Percentiles rank a stretch among this genome's conserved stretches.
Evolutionary conservation across 768 basidiomycete genomes (phyloP).

Genomic region (Dentipellis fragilis): DNA sequence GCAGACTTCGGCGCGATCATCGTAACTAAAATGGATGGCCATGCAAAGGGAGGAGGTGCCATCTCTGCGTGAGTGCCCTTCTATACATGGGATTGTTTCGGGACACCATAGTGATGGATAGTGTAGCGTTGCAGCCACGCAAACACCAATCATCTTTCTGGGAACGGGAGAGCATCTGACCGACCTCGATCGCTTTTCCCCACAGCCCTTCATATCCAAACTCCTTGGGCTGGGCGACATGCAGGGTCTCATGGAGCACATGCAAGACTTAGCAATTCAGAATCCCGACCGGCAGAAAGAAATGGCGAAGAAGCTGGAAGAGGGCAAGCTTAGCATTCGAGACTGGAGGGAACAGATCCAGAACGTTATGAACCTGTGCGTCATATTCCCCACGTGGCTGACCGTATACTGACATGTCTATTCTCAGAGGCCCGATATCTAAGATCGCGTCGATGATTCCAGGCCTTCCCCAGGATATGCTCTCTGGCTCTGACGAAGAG

Average conservation of each 20-base stretch:
- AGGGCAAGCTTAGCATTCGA: slow-evolving; percentile 92
- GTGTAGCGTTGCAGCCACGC: slow-evolving; percentile 89
- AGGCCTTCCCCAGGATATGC: slow-evolving; percentile 83
- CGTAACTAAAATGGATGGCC: slow-evolving; percentile 99
- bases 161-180: slow-evolving; percentile 97
- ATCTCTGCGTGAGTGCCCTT: slow-evolving; percentile 83
- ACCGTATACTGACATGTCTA: slow-evolving; percentile 1
- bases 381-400: slow-evolving; percentile 13
- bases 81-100: not conserved
- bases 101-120: slow-evolving; percentile 1
- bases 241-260: slow-evolving; percentile 96
- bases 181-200: slow-evolving; percentile 92
- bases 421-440: slow-evolving; percentile 86
- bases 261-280: slow-evolving; percentile 90
- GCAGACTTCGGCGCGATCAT: slow-evolving; percentile 98
- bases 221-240: slow-evolving; percentile 92
- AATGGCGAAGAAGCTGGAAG: slow-evolving; percentile 94
- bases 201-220: slow-evolving; percentile 96
- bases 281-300: slow-evolving; percentile 97
- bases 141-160: slow-evolving; percentile 97
- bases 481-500: slow-evolving; percentile 92
- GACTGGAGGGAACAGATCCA: slow-evolving; percentile 98
- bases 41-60: slow-evolving; percentile 97
- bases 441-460: slow-evolving; percentile 99
- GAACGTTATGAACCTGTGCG: slow-evolving; percentile 95